Percentiles rank a stretch among this genome's conserved stretches.
These are phyloP conservation scores for Suhomyces yuchorum DNA, from an alignment of 1,139 yeast genomes.

Conservation along the genomic window DNA sequence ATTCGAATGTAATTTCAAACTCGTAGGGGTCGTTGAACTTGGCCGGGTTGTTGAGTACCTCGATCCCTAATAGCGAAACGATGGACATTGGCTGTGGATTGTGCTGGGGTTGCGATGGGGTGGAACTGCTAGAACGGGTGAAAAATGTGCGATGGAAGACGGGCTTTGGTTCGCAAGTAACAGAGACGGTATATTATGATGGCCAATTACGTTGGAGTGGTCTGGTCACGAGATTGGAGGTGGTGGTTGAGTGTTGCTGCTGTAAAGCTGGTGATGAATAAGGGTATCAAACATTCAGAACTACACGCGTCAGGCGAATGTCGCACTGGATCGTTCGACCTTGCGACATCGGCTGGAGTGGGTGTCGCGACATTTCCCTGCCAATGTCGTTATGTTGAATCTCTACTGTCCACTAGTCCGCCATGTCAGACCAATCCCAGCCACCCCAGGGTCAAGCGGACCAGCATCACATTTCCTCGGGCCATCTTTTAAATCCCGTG, in stretches of 20 bases:
- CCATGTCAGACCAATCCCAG: neutral
- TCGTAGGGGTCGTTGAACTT: slow-evolving; percentile 91
- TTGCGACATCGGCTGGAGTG: neutral
- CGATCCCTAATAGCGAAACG: slow-evolving; percentile 88
- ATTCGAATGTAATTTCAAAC: slow-evolving; percentile 95
- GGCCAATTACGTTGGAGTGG: neutral
- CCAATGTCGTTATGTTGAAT: neutral
- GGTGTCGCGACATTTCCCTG: neutral
- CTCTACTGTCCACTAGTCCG: neutral
- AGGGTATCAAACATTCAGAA: neutral
- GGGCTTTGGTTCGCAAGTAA: neutral
- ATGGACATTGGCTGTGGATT: slow-evolving; percentile 62
- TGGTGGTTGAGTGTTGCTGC: neutral
- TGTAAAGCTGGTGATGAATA: neutral
- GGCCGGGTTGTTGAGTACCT: slow-evolving; percentile 94
- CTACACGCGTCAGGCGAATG: neutral
- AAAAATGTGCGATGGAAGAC: neutral
- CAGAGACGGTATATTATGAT: neutral
- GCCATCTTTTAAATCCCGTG: neutral
- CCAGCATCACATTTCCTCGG: neutral
- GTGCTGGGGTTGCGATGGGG: neutral
- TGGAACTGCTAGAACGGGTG: neutral
- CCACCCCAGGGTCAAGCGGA: neutral
- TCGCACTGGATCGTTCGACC: neutral
- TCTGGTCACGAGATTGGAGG: neutral